Evolutionary conservation across 768 basidiomycete genomes (phyloP).

Genomic region (Rhodotorula sphaerocarpa): DNA sequence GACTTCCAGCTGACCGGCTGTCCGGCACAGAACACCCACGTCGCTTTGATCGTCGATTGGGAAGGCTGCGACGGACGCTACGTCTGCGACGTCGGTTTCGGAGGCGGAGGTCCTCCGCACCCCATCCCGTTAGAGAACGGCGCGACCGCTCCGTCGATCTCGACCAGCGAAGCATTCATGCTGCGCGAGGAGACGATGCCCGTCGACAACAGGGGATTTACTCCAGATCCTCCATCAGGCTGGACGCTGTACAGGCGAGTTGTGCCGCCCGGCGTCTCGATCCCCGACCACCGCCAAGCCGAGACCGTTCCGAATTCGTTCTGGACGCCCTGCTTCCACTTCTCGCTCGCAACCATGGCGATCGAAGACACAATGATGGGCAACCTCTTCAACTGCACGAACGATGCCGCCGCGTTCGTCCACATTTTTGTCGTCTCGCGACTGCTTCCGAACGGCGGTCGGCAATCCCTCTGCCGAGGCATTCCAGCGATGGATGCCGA

Average conservation of each 20-base stretch:
- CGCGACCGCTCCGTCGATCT: conserved; percentile 10
- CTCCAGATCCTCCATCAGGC: background rate
- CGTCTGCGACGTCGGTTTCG: conserved; percentile 24
- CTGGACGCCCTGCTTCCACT: conserved; percentile 26
- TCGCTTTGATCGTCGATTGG: conserved; percentile 21
- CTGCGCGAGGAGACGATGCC: conserved; percentile 17
- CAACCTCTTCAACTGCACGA: background rate
- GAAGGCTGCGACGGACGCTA: background rate
- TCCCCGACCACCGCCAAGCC: conserved; percentile 7
- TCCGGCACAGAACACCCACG: conserved; percentile 10
- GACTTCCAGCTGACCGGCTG: no score
- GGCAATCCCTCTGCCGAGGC: conserved; percentile 19
- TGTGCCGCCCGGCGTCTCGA: background rate
- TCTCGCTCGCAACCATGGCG: conserved; percentile 1
- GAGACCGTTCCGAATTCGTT: background rate
- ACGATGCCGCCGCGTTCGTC: conserved; percentile 5
- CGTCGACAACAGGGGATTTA: background rate
- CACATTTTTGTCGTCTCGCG: conserved; percentile 14
- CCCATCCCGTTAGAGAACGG: conserved; percentile 19
- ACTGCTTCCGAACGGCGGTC: conserved; percentile 19
- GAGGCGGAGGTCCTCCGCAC: conserved; percentile 17
- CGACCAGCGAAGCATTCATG: conserved; percentile 11
- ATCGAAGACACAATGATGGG: conserved; percentile 8
- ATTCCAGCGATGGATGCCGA: conserved; percentile 16
- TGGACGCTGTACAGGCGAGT: conserved; percentile 1